Evolutionary conservation across 371 early-diverging fungal genomes (phyloP), one percentile per base, ranked within the genome.

Genomic region (Lichtheimia corymbifera): DNA sequence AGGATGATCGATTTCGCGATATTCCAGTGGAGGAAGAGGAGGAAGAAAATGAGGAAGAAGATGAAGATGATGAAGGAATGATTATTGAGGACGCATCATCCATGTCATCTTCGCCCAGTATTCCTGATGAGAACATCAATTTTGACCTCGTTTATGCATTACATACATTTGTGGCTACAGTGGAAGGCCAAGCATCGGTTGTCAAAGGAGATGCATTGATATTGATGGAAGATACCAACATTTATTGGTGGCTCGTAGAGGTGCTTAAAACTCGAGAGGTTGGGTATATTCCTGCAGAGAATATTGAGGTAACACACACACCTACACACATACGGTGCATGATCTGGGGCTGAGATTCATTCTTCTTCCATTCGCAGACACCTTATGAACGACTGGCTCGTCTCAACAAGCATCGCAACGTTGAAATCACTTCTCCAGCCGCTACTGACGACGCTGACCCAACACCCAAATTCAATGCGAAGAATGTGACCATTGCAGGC

Each of bases 241-340:
- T 89, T 45, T 96, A 97, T 79, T 97, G 97, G 97, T 97, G 97
- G 97, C 81, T 97, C 41, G 95, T 97, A 15, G 91, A 93, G 66
- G 91, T 92, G 49, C 79, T 93, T 28, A 91, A 90, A 63, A 90
- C 89, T 49, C 86, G 86, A 50, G 92, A 93, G 74, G 91, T 96
- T 59, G 97, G 97, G 9, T 97, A 97, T 66, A 94, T 97, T 49
- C 97, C 97, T 15, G 97, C 97, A 4, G 97, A 96, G 68, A 97
- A 94, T 66, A 89, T 97, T 55, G 97, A 97, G 81, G 89, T 90
- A 66, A 58, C 54, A 20, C 30, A 53, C 9, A 50, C 3, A 18
- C 44, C 2, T 43, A 12, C 17, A 35, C 4, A n/a, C n/a, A n/a
- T n/a, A n/a, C n/a, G n/a, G n/a, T 35, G 35, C 35, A 35, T 35